phyloP scores from a whole-genome alignment of 139 green algal genomes.

The Zygnema cylindricum region DNA sequence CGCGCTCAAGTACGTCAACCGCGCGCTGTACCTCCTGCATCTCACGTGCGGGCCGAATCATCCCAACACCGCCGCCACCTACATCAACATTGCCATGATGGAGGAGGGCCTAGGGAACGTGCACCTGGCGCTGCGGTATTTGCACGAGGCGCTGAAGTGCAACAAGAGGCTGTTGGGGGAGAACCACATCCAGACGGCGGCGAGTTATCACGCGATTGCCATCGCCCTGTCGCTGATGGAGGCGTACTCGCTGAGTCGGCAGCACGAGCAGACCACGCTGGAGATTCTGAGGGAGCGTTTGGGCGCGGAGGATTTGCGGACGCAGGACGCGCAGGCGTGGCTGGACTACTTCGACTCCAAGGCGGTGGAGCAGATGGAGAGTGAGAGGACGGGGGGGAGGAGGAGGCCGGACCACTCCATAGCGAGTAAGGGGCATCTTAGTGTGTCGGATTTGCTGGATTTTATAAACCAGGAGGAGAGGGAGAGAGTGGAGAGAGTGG shows the following conservation, averaged over 20 bases:
- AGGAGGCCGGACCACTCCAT: conserved; percentile 56
- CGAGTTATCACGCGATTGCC: conserved; percentile 66
- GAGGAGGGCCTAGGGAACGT: conserved; percentile 62
- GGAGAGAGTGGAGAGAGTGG: background rate
- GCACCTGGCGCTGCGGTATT: conserved; percentile 62
- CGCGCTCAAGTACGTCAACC: conserved; percentile 61
- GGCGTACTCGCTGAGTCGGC: conserved; percentile 61
- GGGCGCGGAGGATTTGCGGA: conserved; percentile 63
- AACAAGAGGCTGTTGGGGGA: conserved; percentile 63
- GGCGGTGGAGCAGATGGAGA: conserved; percentile 62
- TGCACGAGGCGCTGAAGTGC: conserved; percentile 66
- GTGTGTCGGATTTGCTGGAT: conserved; percentile 55
- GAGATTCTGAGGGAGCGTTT: conserved; percentile 63
- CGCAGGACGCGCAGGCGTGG: conserved; percentile 66
- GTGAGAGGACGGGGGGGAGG: conserved; percentile 30
- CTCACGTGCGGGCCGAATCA: conserved; percentile 61
- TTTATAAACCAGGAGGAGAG: conserved; percentile 58
- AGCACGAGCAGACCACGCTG: conserved; percentile 67
- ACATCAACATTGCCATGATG: conserved; percentile 71
- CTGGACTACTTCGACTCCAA: conserved; percentile 70
- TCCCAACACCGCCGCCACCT: conserved; percentile 67
- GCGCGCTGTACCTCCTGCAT: conserved; percentile 63
- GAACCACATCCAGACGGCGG: conserved; percentile 66
- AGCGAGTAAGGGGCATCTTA: conserved; percentile 58
- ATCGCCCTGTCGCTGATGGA: conserved; percentile 69